Evolutionary conservation across 2,329 filamentous ascomycete genomes (phyloP), one percentile per base, ranked within the genome.

Genomic region (Incumbomyces delicatus): DNA sequence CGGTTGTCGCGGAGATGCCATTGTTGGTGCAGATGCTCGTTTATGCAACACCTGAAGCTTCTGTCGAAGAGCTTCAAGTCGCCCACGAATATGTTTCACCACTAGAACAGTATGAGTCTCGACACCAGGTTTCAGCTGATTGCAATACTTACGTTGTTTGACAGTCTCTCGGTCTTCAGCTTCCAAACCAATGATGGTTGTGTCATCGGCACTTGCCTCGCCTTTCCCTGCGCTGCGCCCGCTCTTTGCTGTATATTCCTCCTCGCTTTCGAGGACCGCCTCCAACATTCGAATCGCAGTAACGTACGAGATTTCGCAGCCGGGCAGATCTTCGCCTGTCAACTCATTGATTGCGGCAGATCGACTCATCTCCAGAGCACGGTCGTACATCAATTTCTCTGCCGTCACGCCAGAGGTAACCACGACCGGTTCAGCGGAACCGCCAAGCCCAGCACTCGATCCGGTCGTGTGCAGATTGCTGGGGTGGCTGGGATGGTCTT

Each of bases 301-400:
- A 45, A 87, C 76, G 61, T 98, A 98, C 14, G 88, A 89, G 20
- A 95, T 81, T 61, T 96, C 89, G 61, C 90, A 96, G 13, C 88
- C 87, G 0, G 73, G 68, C 18, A 96, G 71, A 63, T 96, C 89
- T 52, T 92, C 86, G 48, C 90, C 88, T 1, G 92, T 87, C 41
- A 98, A 85, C 67, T 98, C 92, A 58, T 94, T 94, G 60, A 96
- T 92, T 6, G 92, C 92, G 6, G 92, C 90, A 3, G 86, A 81
- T 44, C 88, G 81, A 63, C 88, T 95, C 92, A 98, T 96, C 63
- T 98, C 92, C 17, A 96, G 71, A 0, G 92, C 92, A 39, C 92
- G 85, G 57, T 98, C 92, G 62, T 95, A 98, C 88, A 98, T 95
- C 38, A 98, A 73, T 66, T 89, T 95, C 69, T 96, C 92, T 0